Evolutionary conservation across 2,329 filamentous ascomycete species (phyloP), one percentile per base, ranked within the genome.

Genomic region (Fusarium sterilihyphosum): DNA sequence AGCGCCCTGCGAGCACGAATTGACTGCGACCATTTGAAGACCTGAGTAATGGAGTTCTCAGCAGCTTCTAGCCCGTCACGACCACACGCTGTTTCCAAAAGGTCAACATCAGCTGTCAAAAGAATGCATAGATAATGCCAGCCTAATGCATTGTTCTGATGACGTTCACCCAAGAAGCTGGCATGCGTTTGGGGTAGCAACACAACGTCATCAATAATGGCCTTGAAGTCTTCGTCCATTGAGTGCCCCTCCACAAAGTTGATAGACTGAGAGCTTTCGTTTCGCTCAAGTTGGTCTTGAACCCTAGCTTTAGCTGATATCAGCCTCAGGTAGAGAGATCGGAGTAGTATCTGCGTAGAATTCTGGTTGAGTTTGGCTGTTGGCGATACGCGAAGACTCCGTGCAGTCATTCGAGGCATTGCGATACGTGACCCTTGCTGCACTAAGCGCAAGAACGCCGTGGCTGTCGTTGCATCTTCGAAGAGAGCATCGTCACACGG

Each of bases 61-160:
- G 61, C 61, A 29, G 61, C 56, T 40, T 61, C 66, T 4, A 69
- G n/a, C 10, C 66, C 62, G 37, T 66, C 66, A 29, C 66, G 66
- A 2, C 66, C 66, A 1, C 54, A 56, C 18, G 62, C 66, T 24
- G 12, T 31, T 29, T 69, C 66, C n/a, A 69, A 40, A 16, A 69
- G 66, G 20, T 69, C 49, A 17, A 69, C 41, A 18, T 69, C 61
- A 5, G 62, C 29, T 9, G 66, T 69, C 9, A 69, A 50, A 6
- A 52, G 52, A 22, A 69, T 66, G 49, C 66, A 69, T 13, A 69
- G 10, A 41, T 69, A 69, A 17, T 69, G 53, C 66, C 66, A 69
- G 14, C 66, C 66, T 5, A 69, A 26, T 8, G 56, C 62, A 38
- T 69, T 69, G 16, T 29, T 69, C 35, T 40, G 40, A 61, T 66